Conservation (phyloP, 2,329 filamentous ascomycete genomes). For the Coleophoma crateriformis region DNA sequence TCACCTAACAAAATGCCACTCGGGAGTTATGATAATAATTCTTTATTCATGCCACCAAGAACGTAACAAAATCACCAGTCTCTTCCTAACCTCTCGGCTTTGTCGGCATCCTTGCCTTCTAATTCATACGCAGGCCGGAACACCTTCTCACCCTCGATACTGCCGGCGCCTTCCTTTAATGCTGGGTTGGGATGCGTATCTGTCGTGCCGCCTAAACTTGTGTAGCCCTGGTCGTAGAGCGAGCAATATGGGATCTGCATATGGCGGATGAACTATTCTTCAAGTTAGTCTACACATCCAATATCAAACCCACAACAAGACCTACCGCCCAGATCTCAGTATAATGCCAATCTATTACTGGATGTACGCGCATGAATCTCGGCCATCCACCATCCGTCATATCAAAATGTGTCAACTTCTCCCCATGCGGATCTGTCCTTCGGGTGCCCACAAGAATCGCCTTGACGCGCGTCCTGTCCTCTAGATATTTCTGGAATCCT, state of each 20-base stretch:
- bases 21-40: no score
- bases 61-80: conserved; percentile 36
- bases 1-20: no score
- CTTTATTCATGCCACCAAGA: no score
- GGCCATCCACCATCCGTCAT: conserved; percentile 88
- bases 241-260: conserved; percentile 77
- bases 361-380: conserved; percentile 85
- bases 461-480: conserved; percentile 56
- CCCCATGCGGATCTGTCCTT: conserved; percentile 87
- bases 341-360: conserved; percentile 97
- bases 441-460: conserved; percentile 86
- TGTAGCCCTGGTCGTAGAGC: conserved; percentile 86
- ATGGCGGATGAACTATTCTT: conserved; percentile 67
- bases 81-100: conserved; percentile 71
- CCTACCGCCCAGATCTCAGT: conserved; percentile 88
- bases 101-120: conserved; percentile 58
- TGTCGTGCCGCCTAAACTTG: conserved; percentile 81
- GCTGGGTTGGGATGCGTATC: conserved; percentile 89
- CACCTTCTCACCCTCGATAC: conserved; percentile 25
- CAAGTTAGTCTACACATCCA: background rate
- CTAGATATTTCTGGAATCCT: conserved; percentile 73
- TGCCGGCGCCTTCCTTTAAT: conserved; percentile 36
- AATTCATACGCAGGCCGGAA: conserved; percentile 75
- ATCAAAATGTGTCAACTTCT: conserved; percentile 74
- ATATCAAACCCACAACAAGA: conserved; percentile 16